phyloP scores from a whole-genome alignment of 2,329 filamentous ascomycete genomes.

The Ilyonectria robusta region DNA sequence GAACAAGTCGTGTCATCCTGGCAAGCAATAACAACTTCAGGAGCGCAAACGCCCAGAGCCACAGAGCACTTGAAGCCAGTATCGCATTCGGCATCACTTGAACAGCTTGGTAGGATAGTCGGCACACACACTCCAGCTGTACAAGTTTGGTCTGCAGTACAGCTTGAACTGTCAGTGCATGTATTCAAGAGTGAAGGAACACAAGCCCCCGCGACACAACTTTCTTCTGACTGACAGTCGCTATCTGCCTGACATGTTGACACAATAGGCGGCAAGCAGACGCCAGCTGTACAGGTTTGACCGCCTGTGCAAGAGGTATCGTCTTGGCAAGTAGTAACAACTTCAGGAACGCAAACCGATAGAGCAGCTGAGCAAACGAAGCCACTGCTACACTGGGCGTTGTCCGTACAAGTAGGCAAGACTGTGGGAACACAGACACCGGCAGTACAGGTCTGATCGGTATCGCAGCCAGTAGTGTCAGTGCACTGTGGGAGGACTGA shows the following conservation, averaged over 20 bases:
- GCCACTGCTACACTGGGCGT: background rate
- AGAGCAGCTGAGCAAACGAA: background rate
- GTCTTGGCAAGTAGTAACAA: background rate
- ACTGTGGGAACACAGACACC: constrained; percentile 16
- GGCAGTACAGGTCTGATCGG: constrained; percentile 1
- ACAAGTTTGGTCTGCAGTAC: constrained; percentile 3
- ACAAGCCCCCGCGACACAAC: constrained; percentile 14
- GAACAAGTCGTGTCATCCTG: background rate
- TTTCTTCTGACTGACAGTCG: constrained; percentile 7
- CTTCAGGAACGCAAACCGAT: background rate
- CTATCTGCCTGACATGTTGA: constrained; percentile 1
- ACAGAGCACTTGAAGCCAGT: background rate
- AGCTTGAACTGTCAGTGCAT: constrained; percentile 1
- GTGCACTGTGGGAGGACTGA: background rate
- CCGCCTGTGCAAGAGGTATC: background rate
- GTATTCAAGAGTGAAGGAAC: constrained; percentile 14
- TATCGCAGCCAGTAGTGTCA: background rate
- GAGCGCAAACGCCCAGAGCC: background rate
- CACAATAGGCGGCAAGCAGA: background rate
- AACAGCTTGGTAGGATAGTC: constrained; percentile 1
- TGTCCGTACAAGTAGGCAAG: background rate
- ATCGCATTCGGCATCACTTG: constrained; percentile 8
- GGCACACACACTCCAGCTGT: constrained; percentile 18
- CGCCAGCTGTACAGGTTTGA: background rate
- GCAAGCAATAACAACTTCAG: background rate